These are phyloP conservation scores for Aspergillus hancockii DNA, from an alignment of 495 filamentous ascomycete genomes.

Conservation along the genomic window DNA sequence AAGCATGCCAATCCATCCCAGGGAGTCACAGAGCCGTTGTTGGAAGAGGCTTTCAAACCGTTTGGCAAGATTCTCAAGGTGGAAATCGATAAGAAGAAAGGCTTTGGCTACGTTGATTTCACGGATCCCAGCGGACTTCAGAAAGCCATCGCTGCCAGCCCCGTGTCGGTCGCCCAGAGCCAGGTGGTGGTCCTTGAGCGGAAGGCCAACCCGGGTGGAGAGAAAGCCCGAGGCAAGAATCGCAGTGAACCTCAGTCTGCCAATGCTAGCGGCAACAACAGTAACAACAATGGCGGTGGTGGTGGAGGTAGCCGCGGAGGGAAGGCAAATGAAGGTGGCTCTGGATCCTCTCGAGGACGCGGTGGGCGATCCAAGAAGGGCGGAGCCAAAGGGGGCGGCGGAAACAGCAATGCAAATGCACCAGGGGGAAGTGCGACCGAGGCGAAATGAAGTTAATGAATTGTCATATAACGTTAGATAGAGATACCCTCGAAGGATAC, in stretches of 20 bases:
- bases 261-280: slow-evolving; percentile 7
- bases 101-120: slow-evolving; percentile 90
- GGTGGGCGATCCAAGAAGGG: slow-evolving; percentile 37
- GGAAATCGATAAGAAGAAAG: slow-evolving; percentile 90
- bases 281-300: slow-evolving; percentile 17
- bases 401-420: slow-evolving; percentile 11
- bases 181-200: slow-evolving; percentile 84
- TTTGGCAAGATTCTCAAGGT: slow-evolving; percentile 75
- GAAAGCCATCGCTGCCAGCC: slow-evolving; percentile 79
- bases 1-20: slow-evolving; percentile 92
- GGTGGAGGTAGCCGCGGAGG: slow-evolving; percentile 10
- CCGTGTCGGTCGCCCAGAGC: slow-evolving; percentile 76
- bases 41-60: slow-evolving; percentile 67
- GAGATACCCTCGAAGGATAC: neutral
- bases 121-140: slow-evolving; percentile 65
- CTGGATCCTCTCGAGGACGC: slow-evolving; percentile 44
- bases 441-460: slow-evolving; percentile 16
- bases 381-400: slow-evolving; percentile 21
- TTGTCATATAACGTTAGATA: neutral
- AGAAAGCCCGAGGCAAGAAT: slow-evolving; percentile 44
- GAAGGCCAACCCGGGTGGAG: slow-evolving; percentile 53
- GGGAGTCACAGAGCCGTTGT: slow-evolving; percentile 78
- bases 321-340: slow-evolving; percentile 36
- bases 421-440: slow-evolving; percentile 23
- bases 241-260: slow-evolving; percentile 35